Evolutionary conservation across 2,329 filamentous ascomycete genomes (phyloP).

Genomic region (Fusarium coffeatum): DNA sequence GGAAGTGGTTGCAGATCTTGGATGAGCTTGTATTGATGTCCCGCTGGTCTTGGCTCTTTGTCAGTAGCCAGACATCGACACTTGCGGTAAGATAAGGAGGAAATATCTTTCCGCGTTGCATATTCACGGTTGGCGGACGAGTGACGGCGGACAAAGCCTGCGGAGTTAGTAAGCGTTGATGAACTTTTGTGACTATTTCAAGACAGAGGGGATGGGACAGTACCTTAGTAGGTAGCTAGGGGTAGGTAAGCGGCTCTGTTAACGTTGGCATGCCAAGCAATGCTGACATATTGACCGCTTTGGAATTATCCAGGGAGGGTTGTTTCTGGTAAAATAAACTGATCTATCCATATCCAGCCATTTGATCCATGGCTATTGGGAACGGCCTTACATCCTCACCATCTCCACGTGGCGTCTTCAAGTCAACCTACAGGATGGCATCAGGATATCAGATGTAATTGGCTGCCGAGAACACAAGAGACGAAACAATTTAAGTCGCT

Average conservation of each 20-base stretch:
- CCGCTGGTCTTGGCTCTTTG: neutral
- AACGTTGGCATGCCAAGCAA: neutral
- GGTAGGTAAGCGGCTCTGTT: slow-evolving; percentile 4
- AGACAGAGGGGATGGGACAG: neutral
- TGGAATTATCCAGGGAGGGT: neutral
- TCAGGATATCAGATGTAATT: neutral
- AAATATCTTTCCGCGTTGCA: neutral
- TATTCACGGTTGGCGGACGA: slow-evolving; percentile 11
- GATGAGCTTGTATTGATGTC: neutral
- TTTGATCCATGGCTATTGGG: neutral
- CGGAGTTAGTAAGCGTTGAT: slow-evolving; percentile 31
- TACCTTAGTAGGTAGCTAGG: neutral
- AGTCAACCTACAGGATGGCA: neutral
- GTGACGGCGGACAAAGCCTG: slow-evolving; percentile 22
- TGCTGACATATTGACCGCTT: neutral
- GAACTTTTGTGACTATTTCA: slow-evolving; percentile 1
- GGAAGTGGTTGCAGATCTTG: slow-evolving; percentile 20
- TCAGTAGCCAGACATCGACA: neutral
- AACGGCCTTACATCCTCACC: neutral
- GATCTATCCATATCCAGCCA: neutral
- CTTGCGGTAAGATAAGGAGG: neutral
- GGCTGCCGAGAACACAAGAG: neutral
- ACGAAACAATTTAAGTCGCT: neutral
- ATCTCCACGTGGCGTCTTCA: neutral
- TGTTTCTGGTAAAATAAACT: neutral